phyloP scores from a whole-genome alignment of 495 filamentous ascomycete genomes.

The Xylaria nigripes region DNA sequence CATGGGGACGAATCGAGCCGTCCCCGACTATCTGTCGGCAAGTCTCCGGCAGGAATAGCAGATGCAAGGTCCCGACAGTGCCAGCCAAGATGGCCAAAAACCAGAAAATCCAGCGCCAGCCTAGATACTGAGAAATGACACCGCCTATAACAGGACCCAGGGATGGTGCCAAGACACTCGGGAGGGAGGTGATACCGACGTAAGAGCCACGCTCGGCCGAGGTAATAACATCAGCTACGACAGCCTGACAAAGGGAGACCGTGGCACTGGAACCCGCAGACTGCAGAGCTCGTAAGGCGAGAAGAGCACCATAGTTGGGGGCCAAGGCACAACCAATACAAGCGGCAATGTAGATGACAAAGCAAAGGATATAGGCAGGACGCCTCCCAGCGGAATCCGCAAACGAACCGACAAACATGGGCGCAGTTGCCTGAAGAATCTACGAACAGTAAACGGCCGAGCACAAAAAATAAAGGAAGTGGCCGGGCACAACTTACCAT shows the following conservation, averaged over 20 bases:
- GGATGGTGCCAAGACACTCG: conserved; percentile 31
- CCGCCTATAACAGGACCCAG: conserved; percentile 50
- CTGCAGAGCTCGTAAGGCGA: conserved; percentile 47
- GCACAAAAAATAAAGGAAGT: not conserved
- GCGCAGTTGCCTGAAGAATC: conserved; percentile 49
- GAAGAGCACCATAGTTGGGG: conserved; percentile 39
- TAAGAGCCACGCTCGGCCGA: conserved; percentile 45
- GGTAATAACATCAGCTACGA: conserved; percentile 45
- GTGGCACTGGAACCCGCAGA: conserved; percentile 43
- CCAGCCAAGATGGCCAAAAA: conserved; percentile 46
- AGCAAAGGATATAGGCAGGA: conserved; percentile 44
- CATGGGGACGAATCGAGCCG: conserved; percentile 44
- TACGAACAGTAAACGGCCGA: not conserved
- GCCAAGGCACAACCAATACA: conserved; percentile 48
- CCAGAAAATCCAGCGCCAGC: conserved; percentile 58
- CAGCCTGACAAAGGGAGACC: conserved; percentile 42
- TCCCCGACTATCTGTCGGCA: conserved; percentile 57
- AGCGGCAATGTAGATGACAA: conserved; percentile 46
- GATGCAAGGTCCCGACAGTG: conserved; percentile 29
- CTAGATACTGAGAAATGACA: conserved; percentile 43
- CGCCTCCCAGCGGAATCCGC: conserved; percentile 47
- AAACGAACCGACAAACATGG: conserved; percentile 46
- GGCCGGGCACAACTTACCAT: conserved; percentile 26
- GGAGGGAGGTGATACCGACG: conserved; percentile 29
- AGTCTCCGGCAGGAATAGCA: conserved; percentile 49